These are phyloP conservation scores for Bauhinia variegata DNA, from an alignment of 306 rosid species.

Conservation along the genomic window DNA sequence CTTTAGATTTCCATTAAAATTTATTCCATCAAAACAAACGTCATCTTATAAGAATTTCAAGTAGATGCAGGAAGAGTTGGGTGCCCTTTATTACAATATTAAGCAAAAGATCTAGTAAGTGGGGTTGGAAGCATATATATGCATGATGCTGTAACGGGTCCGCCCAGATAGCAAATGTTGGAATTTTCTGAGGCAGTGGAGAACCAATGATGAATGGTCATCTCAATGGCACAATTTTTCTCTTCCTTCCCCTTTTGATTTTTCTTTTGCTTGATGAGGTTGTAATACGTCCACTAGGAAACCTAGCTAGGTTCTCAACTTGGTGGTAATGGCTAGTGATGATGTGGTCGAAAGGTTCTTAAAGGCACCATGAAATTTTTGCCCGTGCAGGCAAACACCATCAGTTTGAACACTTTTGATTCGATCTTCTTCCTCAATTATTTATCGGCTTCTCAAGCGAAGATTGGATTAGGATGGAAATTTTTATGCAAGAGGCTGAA, in stretches of 20 bases:
- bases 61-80: slow-evolving; percentile 21
- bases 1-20: too few species aligned
- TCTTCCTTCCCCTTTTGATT: too few species aligned
- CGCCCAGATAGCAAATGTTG: slow-evolving; percentile 44
- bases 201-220: slow-evolving; percentile 9
- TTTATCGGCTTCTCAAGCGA: slow-evolving; percentile 45
- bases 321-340: not conserved
- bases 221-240: too few species aligned
- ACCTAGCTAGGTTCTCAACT: slow-evolving; percentile 1
- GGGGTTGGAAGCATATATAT: slow-evolving; percentile 31
- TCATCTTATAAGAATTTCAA: not conserved
- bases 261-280: not conserved
- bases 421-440: slow-evolving; percentile 14
- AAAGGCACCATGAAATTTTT: slow-evolving; percentile 26
- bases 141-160: slow-evolving; percentile 37
- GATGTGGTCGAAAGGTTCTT: slow-evolving; percentile 38
- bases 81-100: slow-evolving; percentile 29
- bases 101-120: slow-evolving; percentile 33
- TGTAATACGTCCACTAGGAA: slow-evolving; percentile 43
- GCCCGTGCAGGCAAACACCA: too few species aligned
- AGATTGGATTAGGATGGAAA: slow-evolving; percentile 56
- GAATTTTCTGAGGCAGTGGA: slow-evolving; percentile 33
- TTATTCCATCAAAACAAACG: too few species aligned
- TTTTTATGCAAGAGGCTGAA: slow-evolving; percentile 22
- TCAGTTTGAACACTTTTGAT: slow-evolving; percentile 5